These are phyloP conservation scores for Emergomyces orientalis DNA, from an alignment of 2,329 filamentous ascomycete genomes.

Conservation along the genomic window DNA sequence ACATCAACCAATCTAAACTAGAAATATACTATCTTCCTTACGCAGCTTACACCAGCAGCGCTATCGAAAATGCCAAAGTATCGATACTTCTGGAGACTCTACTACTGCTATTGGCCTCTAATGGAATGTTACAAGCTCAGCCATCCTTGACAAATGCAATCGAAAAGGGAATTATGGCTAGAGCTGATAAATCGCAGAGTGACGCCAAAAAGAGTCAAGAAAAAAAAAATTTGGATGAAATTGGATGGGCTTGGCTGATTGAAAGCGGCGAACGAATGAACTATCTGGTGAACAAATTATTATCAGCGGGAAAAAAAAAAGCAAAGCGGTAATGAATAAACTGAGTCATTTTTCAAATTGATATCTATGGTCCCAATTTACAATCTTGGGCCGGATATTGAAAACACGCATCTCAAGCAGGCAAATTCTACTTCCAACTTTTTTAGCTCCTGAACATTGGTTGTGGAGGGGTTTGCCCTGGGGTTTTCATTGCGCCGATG, in stretches of 20 bases:
- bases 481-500: background rate
- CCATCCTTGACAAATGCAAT: constrained; percentile 37
- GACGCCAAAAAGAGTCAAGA: constrained; percentile 39
- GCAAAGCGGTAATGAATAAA: background rate
- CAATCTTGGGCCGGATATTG: background rate
- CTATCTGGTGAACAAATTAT: constrained; percentile 27
- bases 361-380: background rate
- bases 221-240: constrained; percentile 26
- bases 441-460: background rate
- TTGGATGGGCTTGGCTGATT: constrained; percentile 31
- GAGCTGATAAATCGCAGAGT: constrained; percentile 39
- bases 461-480: background rate
- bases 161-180: constrained; percentile 44
- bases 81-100: constrained; percentile 59
- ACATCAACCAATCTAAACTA: constrained; percentile 43
- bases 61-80: constrained; percentile 63
- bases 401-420: background rate
- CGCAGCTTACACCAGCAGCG: constrained; percentile 51
- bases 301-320: background rate
- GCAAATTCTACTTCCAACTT: background rate
- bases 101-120: constrained; percentile 44
- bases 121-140: constrained; percentile 26
- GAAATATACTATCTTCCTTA: constrained; percentile 56
- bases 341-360: background rate
- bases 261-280: constrained; percentile 36